Conservation (phyloP, 2,329 filamentous ascomycete species). For the Ascochyta clinopodiicola region DNA sequence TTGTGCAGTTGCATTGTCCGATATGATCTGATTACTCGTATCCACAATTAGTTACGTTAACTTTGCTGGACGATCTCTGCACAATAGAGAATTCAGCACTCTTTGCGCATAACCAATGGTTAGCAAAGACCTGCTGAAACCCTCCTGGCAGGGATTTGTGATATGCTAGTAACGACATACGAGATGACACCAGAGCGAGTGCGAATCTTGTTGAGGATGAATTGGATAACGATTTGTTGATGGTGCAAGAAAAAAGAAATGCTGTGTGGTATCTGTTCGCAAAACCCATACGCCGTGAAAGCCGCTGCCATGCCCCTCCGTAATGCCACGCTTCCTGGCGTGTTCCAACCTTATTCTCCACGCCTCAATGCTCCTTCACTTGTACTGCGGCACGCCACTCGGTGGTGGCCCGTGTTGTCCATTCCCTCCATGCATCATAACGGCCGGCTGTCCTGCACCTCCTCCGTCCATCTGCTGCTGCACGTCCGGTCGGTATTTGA, state of each 20-base stretch:
- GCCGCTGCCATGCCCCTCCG: neutral
- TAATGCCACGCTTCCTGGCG: neutral
- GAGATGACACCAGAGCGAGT: too few relatives aligned
- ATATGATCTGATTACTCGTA: too few relatives aligned
- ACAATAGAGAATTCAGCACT: too few relatives aligned
- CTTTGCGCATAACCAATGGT: too few relatives aligned
- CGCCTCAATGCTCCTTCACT: conserved; percentile 9
- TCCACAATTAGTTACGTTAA: too few relatives aligned
- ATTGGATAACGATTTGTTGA: neutral
- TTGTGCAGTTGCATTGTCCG: too few relatives aligned
- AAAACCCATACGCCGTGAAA: conserved; percentile 13
- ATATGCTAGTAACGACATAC: too few relatives aligned
- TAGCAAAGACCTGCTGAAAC: too few relatives aligned
- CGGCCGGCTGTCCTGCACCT: conserved; percentile 17
- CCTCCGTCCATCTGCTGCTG: conserved; percentile 36
- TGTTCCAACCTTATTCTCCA: neutral
- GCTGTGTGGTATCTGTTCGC: conserved; percentile 23
- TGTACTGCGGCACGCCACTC: conserved; percentile 34
- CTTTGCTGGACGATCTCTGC: too few relatives aligned
- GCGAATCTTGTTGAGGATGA: too few relatives aligned
- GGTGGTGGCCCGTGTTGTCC: conserved; percentile 19
- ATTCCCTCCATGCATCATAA: conserved; percentile 35
- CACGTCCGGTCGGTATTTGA: conserved; percentile 53
- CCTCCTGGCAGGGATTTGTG: too few relatives aligned
- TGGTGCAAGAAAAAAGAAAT: neutral